A percentile compares a stretch with the other conserved stretches of the same genome.
These are phyloP conservation scores for Penicillium sp. DNA, from an alignment of 2,329 filamentous ascomycete species.

Conservation along the genomic window DNA sequence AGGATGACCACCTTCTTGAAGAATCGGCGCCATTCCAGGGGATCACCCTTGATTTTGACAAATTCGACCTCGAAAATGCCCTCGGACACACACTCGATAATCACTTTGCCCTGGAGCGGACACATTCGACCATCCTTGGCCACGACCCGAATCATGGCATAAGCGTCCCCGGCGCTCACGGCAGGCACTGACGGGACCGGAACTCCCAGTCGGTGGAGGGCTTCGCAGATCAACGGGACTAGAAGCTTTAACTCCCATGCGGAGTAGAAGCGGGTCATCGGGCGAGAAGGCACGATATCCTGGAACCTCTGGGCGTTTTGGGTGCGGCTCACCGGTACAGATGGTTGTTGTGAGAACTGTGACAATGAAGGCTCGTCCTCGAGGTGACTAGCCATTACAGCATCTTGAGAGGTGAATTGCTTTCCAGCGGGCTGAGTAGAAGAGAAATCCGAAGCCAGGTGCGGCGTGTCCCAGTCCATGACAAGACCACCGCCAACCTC, in stretches of 20 bases:
- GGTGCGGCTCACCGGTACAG: slow-evolving; percentile 76
- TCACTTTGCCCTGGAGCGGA: slow-evolving; percentile 41
- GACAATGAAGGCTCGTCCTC: slow-evolving; percentile 77
- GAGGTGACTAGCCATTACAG: slow-evolving; percentile 57
- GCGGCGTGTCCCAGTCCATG: slow-evolving; percentile 84
- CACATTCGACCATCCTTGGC: slow-evolving; percentile 55
- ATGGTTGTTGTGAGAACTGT: slow-evolving; percentile 76
- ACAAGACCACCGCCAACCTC: slow-evolving; percentile 68
- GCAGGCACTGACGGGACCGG: slow-evolving; percentile 54
- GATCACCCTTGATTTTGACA: slow-evolving; percentile 91
- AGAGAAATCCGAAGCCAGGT: slow-evolving; percentile 44
- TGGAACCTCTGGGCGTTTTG: slow-evolving; percentile 83
- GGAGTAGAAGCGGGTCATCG: slow-evolving; percentile 89
- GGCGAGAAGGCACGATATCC: slow-evolving; percentile 83
- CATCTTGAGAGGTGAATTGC: slow-evolving; percentile 31
- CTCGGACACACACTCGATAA: slow-evolving; percentile 43
- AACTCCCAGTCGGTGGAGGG: slow-evolving; percentile 79
- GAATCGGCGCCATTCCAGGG: slow-evolving; percentile 89
- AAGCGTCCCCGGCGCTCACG: slow-evolving; percentile 48
- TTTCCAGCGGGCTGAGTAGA: slow-evolving; percentile 46
- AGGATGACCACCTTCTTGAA: slow-evolving; percentile 93
- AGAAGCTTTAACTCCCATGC: slow-evolving; percentile 69
- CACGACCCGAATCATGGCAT: slow-evolving; percentile 65
- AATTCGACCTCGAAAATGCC: slow-evolving; percentile 82
- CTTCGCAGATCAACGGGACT: slow-evolving; percentile 71